Evolutionary conservation across 345 rosid genomes (phyloP), one percentile per base, ranked within the genome.

Genomic region (Sapria himalayana): DNA sequence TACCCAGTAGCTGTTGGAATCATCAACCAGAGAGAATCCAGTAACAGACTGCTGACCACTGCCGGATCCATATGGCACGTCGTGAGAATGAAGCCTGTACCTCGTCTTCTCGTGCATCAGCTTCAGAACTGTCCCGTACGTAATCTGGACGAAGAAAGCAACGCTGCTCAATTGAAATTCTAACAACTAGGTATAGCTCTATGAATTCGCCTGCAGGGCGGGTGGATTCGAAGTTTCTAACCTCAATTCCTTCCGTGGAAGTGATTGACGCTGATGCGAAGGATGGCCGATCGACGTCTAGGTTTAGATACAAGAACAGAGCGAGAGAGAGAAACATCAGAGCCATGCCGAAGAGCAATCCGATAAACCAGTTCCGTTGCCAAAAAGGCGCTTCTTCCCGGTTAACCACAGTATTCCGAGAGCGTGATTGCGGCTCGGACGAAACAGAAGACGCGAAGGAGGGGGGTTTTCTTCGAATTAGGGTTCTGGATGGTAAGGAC

Each of bases 1-100:
- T 72, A 91, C 99, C 95, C 99, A 91, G 55, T 84, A 89, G 58
- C 99, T 84, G 45, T 91, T 91, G 45, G 99, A 56, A 56, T 91
- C 99, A 52, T 76, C 85, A 9, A 78, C 89, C 4, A 55, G 65
- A 6, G 94, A 79, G 54, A 73, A 91, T 25, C 89, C 80, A 8
- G 99, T 91, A 15, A 91, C 99, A 1, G 99, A 91, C 56, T 91
- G 99, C 64, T 91, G 99, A 29, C 99, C 99, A 52, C 96, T 84
- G 12, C 99, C 99, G 18, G 99, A 84, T 21, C 99, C 99, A 17
- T 84, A 91, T 0, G 99, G 99, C 45, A 91, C 99, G 33, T 91
- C 99, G 25, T 91, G 99, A 7, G 99, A 91, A 62, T 91, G 99
- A 17, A 91, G 50, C 52, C 99, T 51, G 37, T 57, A 66, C 41